Percentiles rank a stretch among this genome's conserved stretches.
Conservation (phyloP, 208 protist genomes). For the Acanthamoeba polyphaga region DNA sequence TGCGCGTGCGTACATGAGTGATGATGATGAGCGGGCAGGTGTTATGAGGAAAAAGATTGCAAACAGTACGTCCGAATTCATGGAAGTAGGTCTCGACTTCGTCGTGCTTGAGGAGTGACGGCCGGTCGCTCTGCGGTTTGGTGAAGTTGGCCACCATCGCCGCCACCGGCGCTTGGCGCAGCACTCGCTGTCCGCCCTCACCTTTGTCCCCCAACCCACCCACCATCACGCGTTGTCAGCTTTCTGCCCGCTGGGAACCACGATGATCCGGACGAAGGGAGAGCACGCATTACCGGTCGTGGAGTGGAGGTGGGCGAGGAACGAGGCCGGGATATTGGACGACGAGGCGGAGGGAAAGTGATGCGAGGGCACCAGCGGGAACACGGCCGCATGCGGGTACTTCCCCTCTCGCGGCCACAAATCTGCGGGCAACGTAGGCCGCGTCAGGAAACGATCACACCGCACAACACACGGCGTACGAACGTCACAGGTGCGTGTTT, state of each 20-base stretch:
- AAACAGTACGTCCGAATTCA: constrained; percentile 83
- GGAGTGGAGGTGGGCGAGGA: constrained; percentile 58
- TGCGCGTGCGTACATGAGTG: too few relatives aligned
- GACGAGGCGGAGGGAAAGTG: background rate
- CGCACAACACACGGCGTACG: background rate
- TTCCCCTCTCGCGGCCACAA: constrained; percentile 79
- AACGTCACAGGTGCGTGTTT: too few relatives aligned
- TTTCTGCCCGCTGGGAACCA: too few relatives aligned
- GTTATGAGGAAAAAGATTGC: background rate
- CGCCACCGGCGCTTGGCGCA: constrained; percentile 38
- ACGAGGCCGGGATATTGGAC: background rate
- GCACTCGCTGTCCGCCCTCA: background rate
- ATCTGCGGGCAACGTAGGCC: background rate
- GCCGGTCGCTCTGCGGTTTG: constrained; percentile 71
- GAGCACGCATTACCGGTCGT: background rate
- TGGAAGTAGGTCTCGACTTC: constrained; percentile 89
- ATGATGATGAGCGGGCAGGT: background rate
- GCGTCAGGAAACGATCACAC: background rate
- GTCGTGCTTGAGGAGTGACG: constrained; percentile 84
- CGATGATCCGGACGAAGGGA: too few relatives aligned
- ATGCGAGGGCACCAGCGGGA: constrained; percentile 54
- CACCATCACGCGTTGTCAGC: too few relatives aligned
- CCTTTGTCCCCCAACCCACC: background rate
- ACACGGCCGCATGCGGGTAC: constrained; percentile 87
- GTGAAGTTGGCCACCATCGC: constrained; percentile 86